A percentile compares a stretch with the other conserved stretches of the same genome.
phyloP scores from a whole-genome alignment of 768 basidiomycete species.

The Strobilomyces dryophilus region DNA sequence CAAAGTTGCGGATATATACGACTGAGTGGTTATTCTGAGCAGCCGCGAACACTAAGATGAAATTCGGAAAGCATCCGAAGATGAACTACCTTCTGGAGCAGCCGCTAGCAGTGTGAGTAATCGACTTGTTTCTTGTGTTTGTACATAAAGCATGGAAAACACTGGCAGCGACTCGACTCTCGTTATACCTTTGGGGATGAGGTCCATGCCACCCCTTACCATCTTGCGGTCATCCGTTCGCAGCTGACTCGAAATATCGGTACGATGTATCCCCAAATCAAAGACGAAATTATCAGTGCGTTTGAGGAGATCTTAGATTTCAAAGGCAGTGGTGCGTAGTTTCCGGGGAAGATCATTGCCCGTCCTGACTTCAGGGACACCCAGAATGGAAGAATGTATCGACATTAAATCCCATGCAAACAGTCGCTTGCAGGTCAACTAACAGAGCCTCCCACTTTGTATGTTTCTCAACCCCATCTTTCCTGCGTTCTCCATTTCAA shows the following conservation, averaged over 20 bases:
- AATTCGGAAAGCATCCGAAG: not conserved
- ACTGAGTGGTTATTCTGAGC: not conserved
- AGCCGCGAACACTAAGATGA: not conserved
- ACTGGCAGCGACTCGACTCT: not conserved
- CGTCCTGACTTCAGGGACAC: not conserved
- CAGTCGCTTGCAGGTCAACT: conserved; percentile 35
- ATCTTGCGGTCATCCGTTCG: not conserved
- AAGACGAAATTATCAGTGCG: not conserved
- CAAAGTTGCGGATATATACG: not conserved
- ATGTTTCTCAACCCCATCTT: conserved; percentile 5
- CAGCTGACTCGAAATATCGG: not conserved
- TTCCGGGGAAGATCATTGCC: not conserved
- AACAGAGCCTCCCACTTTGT: conserved; percentile 37
- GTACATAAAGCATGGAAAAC: not conserved
- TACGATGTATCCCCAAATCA: not conserved
- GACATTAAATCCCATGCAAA: conserved; percentile 22
- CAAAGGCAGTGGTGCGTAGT: conserved; percentile 7
- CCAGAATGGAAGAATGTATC: conserved; percentile 40
- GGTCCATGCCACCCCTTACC: not conserved
- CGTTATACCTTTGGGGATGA: not conserved
- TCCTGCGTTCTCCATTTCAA: not conserved
- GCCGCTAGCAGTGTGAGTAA: not conserved
- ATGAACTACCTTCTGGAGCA: not conserved
- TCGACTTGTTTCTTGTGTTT: not conserved
- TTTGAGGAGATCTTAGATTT: not conserved